Evolutionary conservation across 2,329 filamentous ascomycete genomes (phyloP).

Genomic region (Colletotrichum ledebouriae): DNA sequence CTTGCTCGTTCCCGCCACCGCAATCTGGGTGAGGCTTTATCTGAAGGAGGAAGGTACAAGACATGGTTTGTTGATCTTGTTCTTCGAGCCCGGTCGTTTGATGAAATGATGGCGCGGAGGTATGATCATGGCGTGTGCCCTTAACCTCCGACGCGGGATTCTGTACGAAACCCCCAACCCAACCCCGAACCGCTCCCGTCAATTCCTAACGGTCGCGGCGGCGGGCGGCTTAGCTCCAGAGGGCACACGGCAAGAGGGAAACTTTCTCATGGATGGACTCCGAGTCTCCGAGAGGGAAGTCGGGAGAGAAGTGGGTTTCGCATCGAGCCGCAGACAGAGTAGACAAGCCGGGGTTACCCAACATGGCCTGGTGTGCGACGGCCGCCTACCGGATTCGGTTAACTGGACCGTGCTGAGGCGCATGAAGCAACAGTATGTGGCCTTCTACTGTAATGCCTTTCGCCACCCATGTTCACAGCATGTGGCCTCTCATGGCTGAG

Average conservation of each 20-base stretch:
- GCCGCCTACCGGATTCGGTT: constrained; percentile 20
- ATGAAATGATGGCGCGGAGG: constrained; percentile 21
- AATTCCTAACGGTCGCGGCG: constrained; percentile 13
- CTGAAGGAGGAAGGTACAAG: not conserved
- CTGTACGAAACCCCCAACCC: constrained; percentile 23
- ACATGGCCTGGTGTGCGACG: constrained; percentile 5
- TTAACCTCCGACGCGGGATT: constrained; percentile 35
- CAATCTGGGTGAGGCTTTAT: no score
- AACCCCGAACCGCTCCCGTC: not conserved
- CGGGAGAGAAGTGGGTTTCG: constrained; percentile 21
- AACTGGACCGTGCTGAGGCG: constrained; percentile 16
- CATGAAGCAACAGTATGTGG: constrained; percentile 31
- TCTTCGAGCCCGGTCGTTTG: constrained; percentile 13
- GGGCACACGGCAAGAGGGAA: constrained; percentile 10
- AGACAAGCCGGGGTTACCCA: constrained; percentile 37
- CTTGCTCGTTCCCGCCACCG: not conserved
- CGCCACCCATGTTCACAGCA: not conserved
- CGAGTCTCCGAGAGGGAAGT: constrained; percentile 3
- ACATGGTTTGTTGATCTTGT: not conserved
- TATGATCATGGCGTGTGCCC: constrained; percentile 11
- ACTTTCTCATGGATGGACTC: constrained; percentile 3
- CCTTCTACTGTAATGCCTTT: not conserved
- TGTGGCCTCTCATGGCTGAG: constrained; percentile 30
- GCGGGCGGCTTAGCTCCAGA: not conserved
- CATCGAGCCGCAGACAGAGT: constrained; percentile 31